These are phyloP conservation scores for Hypsizygus marmoreus DNA, from an alignment of 768 basidiomycete genomes.

Conservation along the genomic window DNA sequence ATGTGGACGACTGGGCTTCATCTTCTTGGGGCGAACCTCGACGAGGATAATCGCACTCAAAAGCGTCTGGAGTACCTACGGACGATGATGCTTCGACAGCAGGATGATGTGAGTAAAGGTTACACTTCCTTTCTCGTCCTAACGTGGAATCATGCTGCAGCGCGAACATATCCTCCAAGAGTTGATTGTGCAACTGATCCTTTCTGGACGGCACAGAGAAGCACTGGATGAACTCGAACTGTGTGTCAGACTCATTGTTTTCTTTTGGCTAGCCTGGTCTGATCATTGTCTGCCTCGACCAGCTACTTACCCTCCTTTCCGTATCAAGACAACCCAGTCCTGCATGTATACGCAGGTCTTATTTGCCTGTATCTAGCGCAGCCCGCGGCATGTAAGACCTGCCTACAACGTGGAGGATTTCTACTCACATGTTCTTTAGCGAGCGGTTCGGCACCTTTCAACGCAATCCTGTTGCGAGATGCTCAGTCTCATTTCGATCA, in stretches of 20 bases:
- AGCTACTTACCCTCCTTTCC: conserved; percentile 90
- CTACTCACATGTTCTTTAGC: conserved; percentile 5
- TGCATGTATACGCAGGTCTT: conserved; percentile 85
- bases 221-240: conserved; percentile 87
- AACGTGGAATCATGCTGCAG: conserved; percentile 38
- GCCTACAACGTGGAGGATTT: not conserved
- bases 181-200: conserved; percentile 67
- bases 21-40: conserved; percentile 43
- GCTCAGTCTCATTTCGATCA: conserved; percentile 69
- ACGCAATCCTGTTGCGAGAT: conserved; percentile 44
- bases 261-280: conserved; percentile 4
- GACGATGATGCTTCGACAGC: conserved; percentile 68
- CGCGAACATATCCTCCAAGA: conserved; percentile 76
- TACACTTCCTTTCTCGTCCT: conserved; percentile 1
- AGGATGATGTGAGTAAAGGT: conserved; percentile 55
- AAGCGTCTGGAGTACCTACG: conserved; percentile 61
- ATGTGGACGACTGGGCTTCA: conserved; percentile 72
- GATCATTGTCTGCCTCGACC: conserved; percentile 9
- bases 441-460: conserved; percentile 20
- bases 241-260: conserved; percentile 42
- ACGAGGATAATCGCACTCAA: conserved; percentile 28
- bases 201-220: conserved; percentile 55
- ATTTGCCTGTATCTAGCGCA: conserved; percentile 67
- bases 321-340: conserved; percentile 75
- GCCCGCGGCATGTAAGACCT: conserved; percentile 20